Evolutionary conservation across 2,329 filamentous ascomycete genomes (phyloP), one percentile per base, ranked within the genome.

Genomic region (Pseudocercospora fuligena): DNA sequence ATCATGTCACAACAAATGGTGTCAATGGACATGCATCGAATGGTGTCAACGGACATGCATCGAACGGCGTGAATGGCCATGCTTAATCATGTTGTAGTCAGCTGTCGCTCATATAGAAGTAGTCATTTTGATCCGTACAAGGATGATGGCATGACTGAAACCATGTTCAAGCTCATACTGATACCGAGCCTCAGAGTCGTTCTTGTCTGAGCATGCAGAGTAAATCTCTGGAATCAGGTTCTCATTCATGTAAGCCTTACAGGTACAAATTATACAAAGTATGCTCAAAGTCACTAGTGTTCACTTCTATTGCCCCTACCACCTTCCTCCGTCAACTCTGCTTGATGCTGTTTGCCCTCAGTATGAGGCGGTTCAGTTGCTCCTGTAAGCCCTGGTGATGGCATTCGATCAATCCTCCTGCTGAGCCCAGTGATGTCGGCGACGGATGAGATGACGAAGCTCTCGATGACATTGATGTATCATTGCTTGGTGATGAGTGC

Each of bases 1-100:
- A 60, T 40, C 53, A 27, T 19, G 40, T 36, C 54, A 56, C 53
- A n/a, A 29, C 59, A n/a, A 61, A 63, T 47, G 61, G 51, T 33
- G 33, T 57, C 16, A 58, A 57, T 58, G 61, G 61, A 27, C 61
- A 63, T 57, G 25, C 46, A 23, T 21, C 46, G n/a, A 49, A 49
- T 23, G 46, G n/a, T 19, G 46, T 49, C 7, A 49, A 49, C 11
- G 46, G 46, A 14, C 46, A 49, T 6, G 16, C 1, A 23, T 21
- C 46, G n/a, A 49, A 49, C 9, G 46, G n/a, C 14, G 46, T 49
- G n/a, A 49, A 49, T n/a, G 46, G 46, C 14, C 46, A 49, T 6
- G 16, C 1, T 49, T 14, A 49, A 23, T 9, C 33, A 12, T 14
- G 5, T 16, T 14, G 33, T 16, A 12, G 5, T 5, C 12, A 16